phyloP scores from a whole-genome alignment of 345 rosid genomes.

The Camelina neglecta region DNA sequence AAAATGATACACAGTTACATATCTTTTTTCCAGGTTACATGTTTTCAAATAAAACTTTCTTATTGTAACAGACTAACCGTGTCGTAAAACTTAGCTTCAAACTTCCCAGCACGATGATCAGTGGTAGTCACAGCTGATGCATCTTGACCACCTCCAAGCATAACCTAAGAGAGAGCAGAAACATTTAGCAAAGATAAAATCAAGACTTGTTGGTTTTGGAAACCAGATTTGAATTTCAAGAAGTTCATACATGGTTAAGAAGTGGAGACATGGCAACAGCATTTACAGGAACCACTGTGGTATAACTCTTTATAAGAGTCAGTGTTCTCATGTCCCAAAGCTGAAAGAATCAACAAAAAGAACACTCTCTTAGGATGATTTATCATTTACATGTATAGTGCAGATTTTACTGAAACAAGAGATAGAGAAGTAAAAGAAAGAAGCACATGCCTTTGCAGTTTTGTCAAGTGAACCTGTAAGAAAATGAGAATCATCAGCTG shows the following conservation, averaged over 20 bases:
- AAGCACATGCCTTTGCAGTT: constrained; percentile 82
- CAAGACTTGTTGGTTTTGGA: neutral
- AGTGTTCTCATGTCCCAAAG: constrained; percentile 90
- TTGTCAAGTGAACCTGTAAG: constrained; percentile 90
- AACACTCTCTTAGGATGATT: constrained; percentile 20
- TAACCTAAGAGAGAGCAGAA: constrained; percentile 58
- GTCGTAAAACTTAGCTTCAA: constrained; percentile 93
- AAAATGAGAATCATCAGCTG: constrained; percentile 86
- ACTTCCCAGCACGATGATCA: constrained; percentile 97
- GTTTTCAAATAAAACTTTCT: constrained; percentile 3
- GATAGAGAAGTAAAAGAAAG: constrained; percentile 6
- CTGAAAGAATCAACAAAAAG: constrained; percentile 46
- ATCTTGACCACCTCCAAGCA: constrained; percentile 99
- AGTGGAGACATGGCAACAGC: constrained; percentile 98
- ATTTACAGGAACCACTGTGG: constrained; percentile 89
- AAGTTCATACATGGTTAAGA: constrained; percentile 77
- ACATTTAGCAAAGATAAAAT: constrained; percentile 4
- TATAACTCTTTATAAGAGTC: constrained; percentile 88
- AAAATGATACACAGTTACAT: neutral
- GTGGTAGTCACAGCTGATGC: constrained; percentile 96
- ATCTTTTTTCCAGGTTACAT: neutral
- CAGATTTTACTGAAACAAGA: constrained; percentile 3
- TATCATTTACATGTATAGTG: neutral
- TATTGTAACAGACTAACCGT: constrained; percentile 35
- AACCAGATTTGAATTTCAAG: neutral